Evolutionary conservation across 306 rosid genomes (phyloP), one percentile per base, ranked within the genome.

Genomic region (Vicia faba): DNA sequence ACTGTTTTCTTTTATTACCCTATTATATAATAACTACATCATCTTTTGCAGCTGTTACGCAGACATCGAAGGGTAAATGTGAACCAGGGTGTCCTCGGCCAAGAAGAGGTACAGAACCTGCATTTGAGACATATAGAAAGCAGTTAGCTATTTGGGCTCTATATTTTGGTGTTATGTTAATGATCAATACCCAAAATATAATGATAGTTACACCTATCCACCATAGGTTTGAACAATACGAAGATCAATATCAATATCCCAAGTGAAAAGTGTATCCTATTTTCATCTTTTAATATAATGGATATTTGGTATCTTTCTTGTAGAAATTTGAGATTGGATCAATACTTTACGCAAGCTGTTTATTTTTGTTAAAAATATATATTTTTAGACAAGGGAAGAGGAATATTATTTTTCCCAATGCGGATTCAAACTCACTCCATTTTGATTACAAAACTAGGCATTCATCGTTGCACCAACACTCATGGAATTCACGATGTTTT

Each of bases 31-130:
- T 14, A 35, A 64, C 38, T 53, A 19, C 50, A 46, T 81, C 40
- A 66, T 76, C 72, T 54, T 83, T 75, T 80, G 78, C 85, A 92
- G 98, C 82, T 92, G 39, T 75, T 92, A 58, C 91, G 98, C 51
- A 83, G 98, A 76, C 91, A 86, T 77, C 87, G 96, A 54, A 82
- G 96, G 83, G 74, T 84, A 68, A 87, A 84, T 73, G 84, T 85
- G 65, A 81, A 77, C 67, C 75, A 68, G 66, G 91, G 86, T 40
- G 79, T 83, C 85, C 85, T 92, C 79, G 92, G 87, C 63, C 83
- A 84, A 65, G 98, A 92, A 81, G 98, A 92, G 98, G 98, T 92
- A 84, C 53, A 53, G 62, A 75, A 38, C 70, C 55, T 64, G 23
- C 67, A 48, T 64, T 40, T 69, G 59, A 73, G 29, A 33, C 50